These are phyloP conservation scores for Pythium brachiatum DNA, from an alignment of 352 stramenopile species.

Conservation along the genomic window DNA sequence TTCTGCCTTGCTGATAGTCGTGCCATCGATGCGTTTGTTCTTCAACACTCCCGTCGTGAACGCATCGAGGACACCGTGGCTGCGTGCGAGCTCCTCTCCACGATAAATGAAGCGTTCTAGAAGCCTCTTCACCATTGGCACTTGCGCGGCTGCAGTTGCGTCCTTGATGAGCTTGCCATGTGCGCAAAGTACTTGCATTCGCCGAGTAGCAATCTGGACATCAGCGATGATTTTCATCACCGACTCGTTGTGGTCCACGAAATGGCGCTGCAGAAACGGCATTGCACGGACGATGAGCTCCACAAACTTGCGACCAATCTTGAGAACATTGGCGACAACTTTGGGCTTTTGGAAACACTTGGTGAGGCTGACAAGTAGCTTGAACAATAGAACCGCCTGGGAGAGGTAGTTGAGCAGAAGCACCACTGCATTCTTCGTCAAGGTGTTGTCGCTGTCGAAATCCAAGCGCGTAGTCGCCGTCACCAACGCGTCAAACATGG, in stretches of 20 bases:
- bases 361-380: slow-evolving; percentile 56
- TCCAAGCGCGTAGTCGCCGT: slow-evolving; percentile 37
- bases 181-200: slow-evolving; percentile 61
- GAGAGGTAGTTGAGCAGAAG: slow-evolving; percentile 53
- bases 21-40: slow-evolving; percentile 65
- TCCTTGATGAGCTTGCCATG: slow-evolving; percentile 66
- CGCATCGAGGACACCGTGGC: slow-evolving; percentile 54
- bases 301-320: slow-evolving; percentile 49
- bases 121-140: slow-evolving; percentile 64
- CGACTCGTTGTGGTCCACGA: slow-evolving; percentile 38
- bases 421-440: slow-evolving; percentile 17
- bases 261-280: slow-evolving; percentile 56
- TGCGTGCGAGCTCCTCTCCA: slow-evolving; percentile 47
- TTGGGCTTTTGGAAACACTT: slow-evolving; percentile 54
- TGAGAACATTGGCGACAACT: slow-evolving; percentile 52
- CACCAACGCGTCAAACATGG: slow-evolving; percentile 49
- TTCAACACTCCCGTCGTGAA: slow-evolving; percentile 66
- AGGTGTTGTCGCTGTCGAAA: slow-evolving; percentile 14
- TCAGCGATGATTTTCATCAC: slow-evolving; percentile 54
- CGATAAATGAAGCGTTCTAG: slow-evolving; percentile 60
- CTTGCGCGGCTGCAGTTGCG: slow-evolving; percentile 43
- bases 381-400: slow-evolving; percentile 55
- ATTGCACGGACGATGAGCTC: slow-evolving; percentile 48
- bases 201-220: slow-evolving; percentile 55
- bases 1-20: slow-evolving; percentile 50